Evolutionary conservation across 441 rosid genomes (phyloP).

Genomic region (Melastoma candidum): DNA sequence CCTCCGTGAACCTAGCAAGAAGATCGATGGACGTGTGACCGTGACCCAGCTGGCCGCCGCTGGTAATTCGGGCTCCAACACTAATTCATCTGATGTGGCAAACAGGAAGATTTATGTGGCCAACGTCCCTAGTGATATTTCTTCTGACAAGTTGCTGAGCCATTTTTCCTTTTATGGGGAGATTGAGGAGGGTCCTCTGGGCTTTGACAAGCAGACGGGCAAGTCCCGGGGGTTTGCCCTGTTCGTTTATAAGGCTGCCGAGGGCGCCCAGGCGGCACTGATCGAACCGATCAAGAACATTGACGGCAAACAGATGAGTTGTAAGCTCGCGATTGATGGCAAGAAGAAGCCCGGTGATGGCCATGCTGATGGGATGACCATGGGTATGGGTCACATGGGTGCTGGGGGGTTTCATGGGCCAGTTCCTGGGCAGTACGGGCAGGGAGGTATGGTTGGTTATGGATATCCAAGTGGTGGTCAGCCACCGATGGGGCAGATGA

Average conservation of each 20-base stretch:
- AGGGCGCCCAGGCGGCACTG: conserved; percentile 80
- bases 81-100: conserved; percentile 33
- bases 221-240: conserved; percentile 79
- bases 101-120: conserved; percentile 77
- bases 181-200: conserved; percentile 91
- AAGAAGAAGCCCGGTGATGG: conserved; percentile 35
- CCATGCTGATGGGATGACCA: conserved; percentile 27
- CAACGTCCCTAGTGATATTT: conserved; percentile 71
- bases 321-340: conserved; percentile 72
- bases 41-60: conserved; percentile 85
- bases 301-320: conserved; percentile 67
- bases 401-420: conserved; percentile 32
- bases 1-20: conserved; percentile 81
- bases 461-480: conserved; percentile 36
- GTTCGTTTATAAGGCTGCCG: conserved; percentile 71
- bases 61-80: conserved; percentile 40
- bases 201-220: conserved; percentile 78
- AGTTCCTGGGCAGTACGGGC: conserved; percentile 27
- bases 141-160: conserved; percentile 58
- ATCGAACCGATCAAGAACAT: conserved; percentile 62
- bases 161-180: conserved; percentile 65
- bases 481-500: conserved; percentile 36
- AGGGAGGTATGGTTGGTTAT: conserved; percentile 28
- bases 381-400: conserved; percentile 28
- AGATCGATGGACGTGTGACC: conserved; percentile 80